These are phyloP conservation scores for Trichoderma brevicompactum DNA, from an alignment of 2,329 filamentous ascomycete genomes.

Conservation along the genomic window DNA sequence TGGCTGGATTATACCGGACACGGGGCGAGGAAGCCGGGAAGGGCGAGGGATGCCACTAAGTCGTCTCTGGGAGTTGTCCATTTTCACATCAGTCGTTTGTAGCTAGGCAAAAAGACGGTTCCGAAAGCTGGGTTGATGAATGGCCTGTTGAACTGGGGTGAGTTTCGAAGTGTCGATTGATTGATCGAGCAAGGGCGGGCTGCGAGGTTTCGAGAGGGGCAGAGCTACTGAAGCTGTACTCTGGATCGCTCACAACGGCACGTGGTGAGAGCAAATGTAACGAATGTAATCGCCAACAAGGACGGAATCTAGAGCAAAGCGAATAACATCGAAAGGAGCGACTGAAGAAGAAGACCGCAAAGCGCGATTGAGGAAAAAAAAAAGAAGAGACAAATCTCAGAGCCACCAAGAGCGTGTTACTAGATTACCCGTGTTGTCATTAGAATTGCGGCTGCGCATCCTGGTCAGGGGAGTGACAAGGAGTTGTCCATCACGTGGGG, in stretches of 20 bases:
- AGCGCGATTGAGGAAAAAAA: not conserved
- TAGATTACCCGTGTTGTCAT: conserved; percentile 8
- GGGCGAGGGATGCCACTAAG: conserved; percentile 44
- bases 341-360: not conserved
- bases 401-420: conserved; percentile 5
- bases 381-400: not conserved
- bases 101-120: not conserved
- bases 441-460: conserved; percentile 19
- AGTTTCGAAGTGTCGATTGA: conserved; percentile 24
- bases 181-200: conserved; percentile 13
- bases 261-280: not conserved
- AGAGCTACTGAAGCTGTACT: not conserved
- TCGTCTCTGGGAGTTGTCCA: conserved; percentile 45
- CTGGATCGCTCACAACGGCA: not conserved
- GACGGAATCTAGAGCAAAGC: conserved; percentile 23
- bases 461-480: conserved; percentile 29
- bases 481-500: conserved; percentile 28
- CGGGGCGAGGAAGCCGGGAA: conserved; percentile 45
- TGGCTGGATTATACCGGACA: conserved; percentile 42
- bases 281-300: conserved; percentile 17
- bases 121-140: not conserved
- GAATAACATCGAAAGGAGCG: not conserved
- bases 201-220: conserved; percentile 10
- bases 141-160: conserved; percentile 23
- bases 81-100: conserved; percentile 29